phyloP scores from a whole-genome alignment of 306 rosid species.

The Citrullus amarus region DNA sequence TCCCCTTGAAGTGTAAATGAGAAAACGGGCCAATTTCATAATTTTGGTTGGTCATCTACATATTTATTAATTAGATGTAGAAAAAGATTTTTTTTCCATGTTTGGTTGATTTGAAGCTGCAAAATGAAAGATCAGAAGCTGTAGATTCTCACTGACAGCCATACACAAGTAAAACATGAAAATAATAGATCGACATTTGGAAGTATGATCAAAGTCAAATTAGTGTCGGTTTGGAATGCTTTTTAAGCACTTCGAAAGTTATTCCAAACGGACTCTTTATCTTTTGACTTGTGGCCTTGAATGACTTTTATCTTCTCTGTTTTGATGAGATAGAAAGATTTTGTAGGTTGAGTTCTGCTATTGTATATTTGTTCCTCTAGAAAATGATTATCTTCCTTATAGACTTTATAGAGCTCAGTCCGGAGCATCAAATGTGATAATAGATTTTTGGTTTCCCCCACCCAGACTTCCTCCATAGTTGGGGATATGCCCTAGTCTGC shows the following conservation, averaged over 20 bases:
- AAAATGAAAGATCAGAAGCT: background rate
- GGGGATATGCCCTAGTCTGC: too few relatives aligned
- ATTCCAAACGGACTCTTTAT: background rate
- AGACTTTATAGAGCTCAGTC: background rate
- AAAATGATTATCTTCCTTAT: background rate
- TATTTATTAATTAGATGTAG: conserved; percentile 2
- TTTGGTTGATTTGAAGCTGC: background rate
- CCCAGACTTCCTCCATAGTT: too few relatives aligned
- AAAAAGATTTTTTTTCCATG: background rate
- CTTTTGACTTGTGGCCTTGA: background rate
- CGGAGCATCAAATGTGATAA: background rate
- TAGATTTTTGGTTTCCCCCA: background rate
- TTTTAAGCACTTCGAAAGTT: background rate
- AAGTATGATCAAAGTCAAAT: background rate
- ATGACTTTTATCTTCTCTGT: background rate
- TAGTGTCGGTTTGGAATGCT: background rate
- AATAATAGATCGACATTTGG: background rate
- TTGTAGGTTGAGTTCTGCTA: background rate
- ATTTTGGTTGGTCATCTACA: conserved; percentile 8
- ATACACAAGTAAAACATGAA: background rate
- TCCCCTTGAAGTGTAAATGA: background rate
- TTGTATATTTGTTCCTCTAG: background rate
- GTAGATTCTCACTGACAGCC: background rate
- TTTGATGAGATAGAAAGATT: background rate
- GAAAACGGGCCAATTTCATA: conserved; percentile 1